Base-by-base conservation (phyloP, 2,329 filamentous ascomycete species). In the Pseudopyrenochaeta lycopersici region DNA sequence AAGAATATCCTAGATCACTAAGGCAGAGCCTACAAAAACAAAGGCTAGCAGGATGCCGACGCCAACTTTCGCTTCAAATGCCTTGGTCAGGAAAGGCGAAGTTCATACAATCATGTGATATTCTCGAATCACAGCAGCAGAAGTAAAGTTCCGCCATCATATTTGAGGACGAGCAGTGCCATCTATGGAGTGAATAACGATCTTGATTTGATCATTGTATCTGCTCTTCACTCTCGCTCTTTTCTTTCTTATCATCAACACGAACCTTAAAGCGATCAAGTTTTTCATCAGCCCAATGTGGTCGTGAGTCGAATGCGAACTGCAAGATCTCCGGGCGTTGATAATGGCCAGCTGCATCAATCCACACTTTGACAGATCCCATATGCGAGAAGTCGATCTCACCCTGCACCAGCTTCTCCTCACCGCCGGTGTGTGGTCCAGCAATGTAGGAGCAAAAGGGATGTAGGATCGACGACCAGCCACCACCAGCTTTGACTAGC, bases 261-360 rank as follows among this genome's bases (percentile, higher is more conserved):
- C 48, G 47, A 20, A 46, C 21, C 38, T 51, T 66, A 54, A 67
- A 68, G 17, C 62, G 60, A 36, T 67, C 60, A 7, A 38, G 21
- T 32, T 68, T 70, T 38, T 75, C 70, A 46, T 76, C 71, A 23
- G 66, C 64, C 72, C 71, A 75, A 38, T 68, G 54, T 9, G 71
- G 63, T 10, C 57, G 48, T 6, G 50, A 31, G 43, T 76, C 68
- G 30, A 76, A 68, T 0, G 48, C 47, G 39, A 76, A 76, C 11
- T 73, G 58, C 32, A 76, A 49, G 12, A 76, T 68, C 49, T 76
- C 74, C 7, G 73, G 73, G 7, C 73, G 60, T 39, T 70, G 60
- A 45, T 76, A 77, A 43, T 77, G 72, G 2, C 74, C 73, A 2
- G 62, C 64, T n/a, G 64, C 67, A 62, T 77, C 73, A 33, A 76